These are phyloP conservation scores for Cystobasidium tubakii DNA, from an alignment of 768 basidiomycete species.

Conservation along the genomic window DNA sequence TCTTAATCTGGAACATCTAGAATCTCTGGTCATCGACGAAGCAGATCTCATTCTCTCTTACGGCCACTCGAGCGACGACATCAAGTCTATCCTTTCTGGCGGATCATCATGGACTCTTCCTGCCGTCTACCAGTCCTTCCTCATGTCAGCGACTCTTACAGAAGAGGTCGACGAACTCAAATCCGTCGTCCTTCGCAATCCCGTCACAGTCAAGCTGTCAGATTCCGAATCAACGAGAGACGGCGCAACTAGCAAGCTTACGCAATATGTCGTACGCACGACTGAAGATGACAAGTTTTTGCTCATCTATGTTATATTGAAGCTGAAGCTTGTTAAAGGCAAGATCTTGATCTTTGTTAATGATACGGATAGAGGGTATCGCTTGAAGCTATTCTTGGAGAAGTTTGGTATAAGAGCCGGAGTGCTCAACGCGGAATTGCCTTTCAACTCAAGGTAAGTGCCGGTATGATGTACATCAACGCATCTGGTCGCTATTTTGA, in stretches of 20 bases:
- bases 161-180: conserved; percentile 89
- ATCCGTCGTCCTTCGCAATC: conserved; percentile 75
- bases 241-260: conserved; percentile 22
- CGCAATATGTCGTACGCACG: conserved; percentile 35
- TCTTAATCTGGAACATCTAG: conserved; percentile 62
- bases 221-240: conserved; percentile 15
- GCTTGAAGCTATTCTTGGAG: conserved; percentile 94
- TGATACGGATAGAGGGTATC: conserved; percentile 86
- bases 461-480: too few relatives aligned
- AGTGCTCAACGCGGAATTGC: conserved; percentile 90
- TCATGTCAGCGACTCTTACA: conserved; percentile 97
- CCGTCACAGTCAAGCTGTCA: conserved; percentile 56
- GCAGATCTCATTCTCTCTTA: conserved; percentile 95
- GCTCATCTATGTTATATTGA: conserved; percentile 88
- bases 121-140: conserved; percentile 78
- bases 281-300: conserved; percentile 97
- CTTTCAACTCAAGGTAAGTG: conserved; percentile 75
- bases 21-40: conserved; percentile 91
- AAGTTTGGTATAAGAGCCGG: conserved; percentile 95
- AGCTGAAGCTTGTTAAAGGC: conserved; percentile 88
- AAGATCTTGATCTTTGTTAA: conserved; percentile 97
- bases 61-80: conserved; percentile 80
- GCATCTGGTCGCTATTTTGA: too few relatives aligned
- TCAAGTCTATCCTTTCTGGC: conserved; percentile 60
- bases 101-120: conserved; percentile 61